Conservation (phyloP, 257 asterid genomes). For the Lithospermum erythrorhizon region DNA sequence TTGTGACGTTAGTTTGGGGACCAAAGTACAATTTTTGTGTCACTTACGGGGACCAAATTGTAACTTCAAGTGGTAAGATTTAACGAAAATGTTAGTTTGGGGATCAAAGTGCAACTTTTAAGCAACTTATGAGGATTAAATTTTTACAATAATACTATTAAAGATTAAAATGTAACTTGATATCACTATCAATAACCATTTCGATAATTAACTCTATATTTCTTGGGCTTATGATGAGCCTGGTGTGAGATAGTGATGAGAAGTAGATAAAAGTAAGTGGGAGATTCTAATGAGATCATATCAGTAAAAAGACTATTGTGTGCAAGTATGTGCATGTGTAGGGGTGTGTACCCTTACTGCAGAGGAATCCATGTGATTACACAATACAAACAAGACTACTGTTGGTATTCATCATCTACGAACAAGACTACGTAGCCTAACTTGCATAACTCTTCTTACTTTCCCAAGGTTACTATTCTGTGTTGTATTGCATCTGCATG, state of each 20-base stretch:
- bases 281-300: conserved; percentile 20
- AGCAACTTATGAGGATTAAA: too few relatives aligned
- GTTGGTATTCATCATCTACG: conserved; percentile 5
- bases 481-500: background rate
- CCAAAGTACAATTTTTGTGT: too few relatives aligned
- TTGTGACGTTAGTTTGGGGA: too few relatives aligned
- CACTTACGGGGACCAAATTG: too few relatives aligned
- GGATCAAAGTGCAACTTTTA: too few relatives aligned
- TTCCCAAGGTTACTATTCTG: conserved; percentile 15
- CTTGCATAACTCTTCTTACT: conserved; percentile 1
- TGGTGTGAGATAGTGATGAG: conserved; percentile 20
- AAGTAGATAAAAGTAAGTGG: conserved; percentile 14
- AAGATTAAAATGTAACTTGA: too few relatives aligned
- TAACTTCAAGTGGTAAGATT: too few relatives aligned
- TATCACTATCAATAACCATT: too few relatives aligned
- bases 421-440: conserved; percentile 5
- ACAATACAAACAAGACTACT: conserved; percentile 14
- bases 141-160: too few relatives aligned
- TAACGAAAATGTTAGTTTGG: too few relatives aligned
- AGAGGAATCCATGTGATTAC: conserved; percentile 30
- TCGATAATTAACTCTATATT: too few relatives aligned
- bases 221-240: too few relatives aligned
- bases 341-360: conserved; percentile 6
- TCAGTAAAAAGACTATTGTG: conserved; percentile 13
- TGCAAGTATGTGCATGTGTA: conserved; percentile 5